These are phyloP conservation scores for Candida verbasci DNA, from an alignment of 805 yeast genomes.

Conservation along the genomic window DNA sequence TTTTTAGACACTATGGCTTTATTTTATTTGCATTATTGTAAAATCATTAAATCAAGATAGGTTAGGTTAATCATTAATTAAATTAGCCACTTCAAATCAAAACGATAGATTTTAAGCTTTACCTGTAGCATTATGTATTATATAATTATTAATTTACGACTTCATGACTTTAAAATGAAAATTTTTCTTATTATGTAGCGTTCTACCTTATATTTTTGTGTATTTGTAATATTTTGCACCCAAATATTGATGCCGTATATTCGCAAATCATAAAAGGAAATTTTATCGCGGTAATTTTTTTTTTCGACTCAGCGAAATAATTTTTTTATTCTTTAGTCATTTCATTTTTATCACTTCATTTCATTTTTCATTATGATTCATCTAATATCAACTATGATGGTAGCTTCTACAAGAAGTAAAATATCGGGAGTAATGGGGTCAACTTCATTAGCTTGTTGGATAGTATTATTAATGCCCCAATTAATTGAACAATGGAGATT, in stretches of 20 bases:
- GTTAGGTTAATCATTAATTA: too few species aligned
- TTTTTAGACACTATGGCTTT: too few species aligned
- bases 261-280: background rate
- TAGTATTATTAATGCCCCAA: slow-evolving; percentile 72
- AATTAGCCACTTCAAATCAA: too few species aligned
- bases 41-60: too few species aligned
- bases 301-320: background rate
- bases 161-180: too few species aligned
- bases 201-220: background rate
- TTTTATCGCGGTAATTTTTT: slow-evolving; percentile 2
- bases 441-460: slow-evolving; percentile 73
- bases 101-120: too few species aligned
- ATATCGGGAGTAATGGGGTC: slow-evolving; percentile 67
- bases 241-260: background rate
- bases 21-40: too few species aligned
- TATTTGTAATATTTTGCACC: too few species aligned
- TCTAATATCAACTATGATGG: background rate
- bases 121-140: too few species aligned
- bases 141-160: too few species aligned
- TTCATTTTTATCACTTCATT: background rate
- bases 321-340: background rate
- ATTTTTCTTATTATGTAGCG: too few species aligned
- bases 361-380: slow-evolving; percentile 2
- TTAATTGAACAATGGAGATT: slow-evolving; percentile 75
- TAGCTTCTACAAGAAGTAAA: slow-evolving; percentile 6